phyloP scores from a whole-genome alignment of 768 basidiomycete species.

The Russula vinacea region DNA sequence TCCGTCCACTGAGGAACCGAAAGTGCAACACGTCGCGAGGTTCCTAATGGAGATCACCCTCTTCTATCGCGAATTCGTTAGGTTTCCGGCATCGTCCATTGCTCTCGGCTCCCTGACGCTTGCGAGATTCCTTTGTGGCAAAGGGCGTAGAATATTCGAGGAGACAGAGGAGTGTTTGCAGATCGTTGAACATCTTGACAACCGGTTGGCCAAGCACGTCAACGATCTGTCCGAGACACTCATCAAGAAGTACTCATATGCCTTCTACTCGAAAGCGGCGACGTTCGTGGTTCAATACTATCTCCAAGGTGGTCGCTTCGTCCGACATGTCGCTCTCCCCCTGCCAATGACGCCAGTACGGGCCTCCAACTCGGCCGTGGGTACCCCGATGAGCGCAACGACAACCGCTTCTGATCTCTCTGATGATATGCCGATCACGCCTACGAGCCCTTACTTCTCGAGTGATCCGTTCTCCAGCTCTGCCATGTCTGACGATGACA shows the following conservation, averaged over 20 bases:
- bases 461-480: constrained; percentile 54
- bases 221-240: constrained; percentile 93
- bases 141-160: constrained; percentile 72
- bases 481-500: constrained; percentile 66
- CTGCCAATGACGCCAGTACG: constrained; percentile 69
- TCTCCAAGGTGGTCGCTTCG: constrained; percentile 78
- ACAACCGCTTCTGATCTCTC: constrained; percentile 72
- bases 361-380: constrained; percentile 47
- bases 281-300: constrained; percentile 93
- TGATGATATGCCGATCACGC: constrained; percentile 82
- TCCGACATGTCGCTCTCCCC: constrained; percentile 44
- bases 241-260: constrained; percentile 96
- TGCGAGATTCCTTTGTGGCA: constrained; percentile 83
- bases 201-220: constrained; percentile 79
- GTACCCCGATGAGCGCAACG: constrained; percentile 73
- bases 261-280: constrained; percentile 94
- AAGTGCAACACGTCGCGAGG: constrained; percentile 91
- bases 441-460: constrained; percentile 63
- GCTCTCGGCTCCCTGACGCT: constrained; percentile 88
- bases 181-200: constrained; percentile 83
- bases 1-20: constrained; percentile 74
- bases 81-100: constrained; percentile 78
- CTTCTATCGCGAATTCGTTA: constrained; percentile 94
- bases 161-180: constrained; percentile 82
- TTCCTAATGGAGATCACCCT: constrained; percentile 99